phyloP scores from a whole-genome alignment of 192 early-diverging fungal genomes.

The Coemansia sp. region DNA sequence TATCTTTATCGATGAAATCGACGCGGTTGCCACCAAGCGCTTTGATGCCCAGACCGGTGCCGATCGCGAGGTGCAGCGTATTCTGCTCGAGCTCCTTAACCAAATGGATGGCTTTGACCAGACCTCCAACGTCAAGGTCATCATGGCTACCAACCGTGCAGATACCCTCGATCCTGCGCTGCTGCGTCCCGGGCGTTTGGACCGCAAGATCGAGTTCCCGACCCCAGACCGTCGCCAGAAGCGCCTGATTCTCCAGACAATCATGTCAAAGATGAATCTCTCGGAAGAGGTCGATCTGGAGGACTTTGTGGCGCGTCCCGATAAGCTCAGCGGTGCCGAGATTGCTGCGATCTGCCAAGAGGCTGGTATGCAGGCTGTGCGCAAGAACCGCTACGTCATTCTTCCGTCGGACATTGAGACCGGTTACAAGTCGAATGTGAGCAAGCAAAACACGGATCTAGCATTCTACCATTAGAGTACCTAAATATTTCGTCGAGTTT shows the following conservation, averaged over 20 bases:
- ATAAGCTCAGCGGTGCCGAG: conserved; percentile 96
- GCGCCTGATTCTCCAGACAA: conserved; percentile 94
- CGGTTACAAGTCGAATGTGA: conserved; percentile 93
- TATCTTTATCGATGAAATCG: conserved; percentile 99
- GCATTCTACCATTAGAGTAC: conserved; percentile 86
- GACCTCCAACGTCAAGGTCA: conserved; percentile 97
- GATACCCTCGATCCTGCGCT: conserved; percentile 97
- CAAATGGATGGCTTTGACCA: conserved; percentile 99
- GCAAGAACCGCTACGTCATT: conserved; percentile 97
- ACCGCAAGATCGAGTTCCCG: conserved; percentile 99
- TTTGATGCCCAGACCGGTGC: conserved; percentile 98
- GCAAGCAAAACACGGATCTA: conserved; percentile 93
- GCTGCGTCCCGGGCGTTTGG: conserved; percentile 93
- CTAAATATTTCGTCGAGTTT: neutral
- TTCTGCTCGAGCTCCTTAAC: conserved; percentile 94
- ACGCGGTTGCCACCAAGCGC: conserved; percentile 97
- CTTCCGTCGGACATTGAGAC: conserved; percentile 94
- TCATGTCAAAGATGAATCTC: conserved; percentile 95
- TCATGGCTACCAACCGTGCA: conserved; percentile 98
- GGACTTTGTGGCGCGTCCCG: conserved; percentile 95
- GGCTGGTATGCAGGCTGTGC: conserved; percentile 97
- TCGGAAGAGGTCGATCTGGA: conserved; percentile 98
- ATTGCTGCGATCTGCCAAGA: conserved; percentile 98
- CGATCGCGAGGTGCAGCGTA: conserved; percentile 98
- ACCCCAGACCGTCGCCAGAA: conserved; percentile 96